Evolutionary conservation across 2,329 filamentous ascomycete species (phyloP).

Genomic region (Fusarium newnesense): DNA sequence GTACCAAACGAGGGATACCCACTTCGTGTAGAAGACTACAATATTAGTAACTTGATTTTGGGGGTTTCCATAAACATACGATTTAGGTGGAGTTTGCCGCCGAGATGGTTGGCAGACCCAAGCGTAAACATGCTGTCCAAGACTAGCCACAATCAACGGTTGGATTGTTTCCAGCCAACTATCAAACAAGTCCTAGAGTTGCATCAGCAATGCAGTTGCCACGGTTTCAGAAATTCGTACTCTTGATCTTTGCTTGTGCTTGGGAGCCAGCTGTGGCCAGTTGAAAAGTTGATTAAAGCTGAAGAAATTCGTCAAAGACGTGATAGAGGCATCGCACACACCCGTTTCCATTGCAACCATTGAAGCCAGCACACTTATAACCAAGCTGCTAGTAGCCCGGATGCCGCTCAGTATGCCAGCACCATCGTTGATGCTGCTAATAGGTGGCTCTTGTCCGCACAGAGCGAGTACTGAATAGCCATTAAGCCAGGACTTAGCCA

Average conservation of each 20-base stretch:
- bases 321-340: neutral
- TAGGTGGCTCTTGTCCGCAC: no score
- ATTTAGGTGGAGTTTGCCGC: neutral
- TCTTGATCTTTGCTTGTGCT: neutral
- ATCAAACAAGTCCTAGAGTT: neutral
- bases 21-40: neutral
- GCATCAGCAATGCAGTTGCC: rapidly evolving
- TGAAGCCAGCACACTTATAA: rapidly evolving
- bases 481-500: no score
- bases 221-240: rapidly evolving
- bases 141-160: neutral
- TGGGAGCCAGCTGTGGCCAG: rapidly evolving
- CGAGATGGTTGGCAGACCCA: neutral
- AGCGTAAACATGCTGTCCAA: neutral
- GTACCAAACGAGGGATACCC: rapidly evolving
- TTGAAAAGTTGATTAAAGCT: neutral
- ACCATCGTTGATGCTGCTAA: no score
- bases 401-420: no score
- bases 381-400: neutral
- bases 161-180: neutral
- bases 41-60: rapidly evolving
- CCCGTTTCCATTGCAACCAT: neutral
- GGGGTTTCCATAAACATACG: neutral
- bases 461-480: no score
- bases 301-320: neutral